Conservation (phyloP, 208 protist genomes). For the Leishmania lainsoni region DNA sequence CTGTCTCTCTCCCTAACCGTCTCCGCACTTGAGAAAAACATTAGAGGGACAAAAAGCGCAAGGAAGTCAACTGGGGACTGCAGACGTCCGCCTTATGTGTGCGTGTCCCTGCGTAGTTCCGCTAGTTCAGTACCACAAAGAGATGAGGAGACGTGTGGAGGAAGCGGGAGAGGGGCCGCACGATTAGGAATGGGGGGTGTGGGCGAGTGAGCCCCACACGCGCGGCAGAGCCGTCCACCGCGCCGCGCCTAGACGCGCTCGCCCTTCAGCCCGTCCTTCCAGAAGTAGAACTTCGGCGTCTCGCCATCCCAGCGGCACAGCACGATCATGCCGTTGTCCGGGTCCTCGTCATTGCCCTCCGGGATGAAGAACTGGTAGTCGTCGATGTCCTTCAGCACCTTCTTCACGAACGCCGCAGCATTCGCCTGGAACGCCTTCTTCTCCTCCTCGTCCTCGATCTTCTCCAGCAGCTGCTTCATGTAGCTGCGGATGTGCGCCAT, state of each 20-base stretch:
- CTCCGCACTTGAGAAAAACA: not conserved
- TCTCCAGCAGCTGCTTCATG: slow-evolving; percentile 91
- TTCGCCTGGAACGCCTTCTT: slow-evolving; percentile 92
- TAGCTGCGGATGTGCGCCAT: slow-evolving; percentile 92
- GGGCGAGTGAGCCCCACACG: not conserved
- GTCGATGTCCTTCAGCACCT: slow-evolving; percentile 91
- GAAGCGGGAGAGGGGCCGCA: not conserved
- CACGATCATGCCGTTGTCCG: slow-evolving; percentile 90
- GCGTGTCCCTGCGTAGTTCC: not conserved
- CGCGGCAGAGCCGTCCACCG: not conserved
- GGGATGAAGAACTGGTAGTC: slow-evolving; percentile 94
- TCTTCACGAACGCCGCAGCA: slow-evolving; percentile 90
- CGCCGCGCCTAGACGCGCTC: slow-evolving; percentile 69
- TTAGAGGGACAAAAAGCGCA: not conserved
- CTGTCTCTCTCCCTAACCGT: not conserved
- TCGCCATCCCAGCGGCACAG: slow-evolving; percentile 90
- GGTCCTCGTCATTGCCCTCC: slow-evolving; percentile 90
- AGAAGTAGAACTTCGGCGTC: slow-evolving; percentile 88
- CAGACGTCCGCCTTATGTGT: not conserved
- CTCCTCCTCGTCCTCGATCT: slow-evolving; percentile 76
- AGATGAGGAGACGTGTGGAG: not conserved
- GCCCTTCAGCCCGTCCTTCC: slow-evolving; percentile 91
- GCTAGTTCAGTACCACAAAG: not conserved
- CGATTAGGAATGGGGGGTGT: not conserved
- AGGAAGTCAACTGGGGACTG: not conserved